These are phyloP conservation scores for Coelastrella sp. DNA, from an alignment of 139 green algal genomes.

Conservation along the genomic window DNA sequence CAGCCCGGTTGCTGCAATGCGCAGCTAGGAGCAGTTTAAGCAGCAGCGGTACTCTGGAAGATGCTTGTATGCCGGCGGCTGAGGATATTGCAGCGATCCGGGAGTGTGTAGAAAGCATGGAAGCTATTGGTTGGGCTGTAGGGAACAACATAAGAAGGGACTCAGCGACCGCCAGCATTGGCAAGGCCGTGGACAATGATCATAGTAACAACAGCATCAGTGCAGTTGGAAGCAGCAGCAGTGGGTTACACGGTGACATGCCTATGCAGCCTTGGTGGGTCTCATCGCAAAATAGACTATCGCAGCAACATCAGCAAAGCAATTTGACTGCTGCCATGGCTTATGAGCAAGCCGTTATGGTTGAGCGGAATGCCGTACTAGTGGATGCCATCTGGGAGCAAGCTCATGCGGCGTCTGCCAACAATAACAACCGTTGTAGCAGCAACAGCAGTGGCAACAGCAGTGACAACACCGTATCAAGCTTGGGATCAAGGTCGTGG, in stretches of 20 bases:
- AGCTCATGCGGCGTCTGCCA: neutral
- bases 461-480: neutral
- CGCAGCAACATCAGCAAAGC: neutral
- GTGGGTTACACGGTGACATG: too few species aligned
- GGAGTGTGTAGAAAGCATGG: constrained; percentile 14
- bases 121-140: neutral
- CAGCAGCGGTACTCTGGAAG: too few species aligned
- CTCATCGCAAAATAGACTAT: neutral
- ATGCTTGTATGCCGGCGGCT: neutral
- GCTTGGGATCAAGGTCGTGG: neutral
- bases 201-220: neutral
- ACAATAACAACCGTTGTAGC: neutral
- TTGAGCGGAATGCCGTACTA: constrained; percentile 10
- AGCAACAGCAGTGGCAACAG: constrained; percentile 8
- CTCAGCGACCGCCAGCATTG: neutral
- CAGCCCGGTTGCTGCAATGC: neutral
- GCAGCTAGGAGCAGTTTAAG: constrained; percentile 3
- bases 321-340: neutral
- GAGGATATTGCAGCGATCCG: neutral
- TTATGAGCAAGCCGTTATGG: constrained; percentile 21
- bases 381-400: constrained; percentile 8
- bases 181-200: neutral
- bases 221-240: neutral
- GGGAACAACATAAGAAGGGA: neutral
- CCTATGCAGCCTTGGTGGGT: neutral